These are phyloP conservation scores for Tulasnella sp. DNA, from an alignment of 768 basidiomycete genomes.

Conservation along the genomic window DNA sequence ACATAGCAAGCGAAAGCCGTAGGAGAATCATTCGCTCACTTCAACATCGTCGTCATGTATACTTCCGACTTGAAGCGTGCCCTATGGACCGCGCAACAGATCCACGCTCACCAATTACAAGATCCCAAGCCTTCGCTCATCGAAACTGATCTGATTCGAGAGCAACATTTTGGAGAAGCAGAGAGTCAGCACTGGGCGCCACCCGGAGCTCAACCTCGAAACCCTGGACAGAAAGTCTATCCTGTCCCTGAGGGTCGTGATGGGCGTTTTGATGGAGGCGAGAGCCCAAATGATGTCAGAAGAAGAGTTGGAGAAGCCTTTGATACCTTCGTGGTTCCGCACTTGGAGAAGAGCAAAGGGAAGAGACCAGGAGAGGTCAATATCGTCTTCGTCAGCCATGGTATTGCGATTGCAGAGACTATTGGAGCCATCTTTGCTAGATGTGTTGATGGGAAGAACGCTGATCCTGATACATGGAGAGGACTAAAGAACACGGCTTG, in stretches of 20 bases:
- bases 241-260: conserved; percentile 17
- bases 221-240: conserved; percentile 6
- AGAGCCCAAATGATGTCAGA: conserved; percentile 29
- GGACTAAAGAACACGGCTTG: conserved; percentile 22
- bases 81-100: conserved; percentile 25
- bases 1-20: conserved; percentile 30
- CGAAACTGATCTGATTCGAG: conserved; percentile 25
- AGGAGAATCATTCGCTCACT: conserved; percentile 18
- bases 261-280: conserved; percentile 27
- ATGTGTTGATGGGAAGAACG: conserved; percentile 4
- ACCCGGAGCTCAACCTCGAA: neutral
- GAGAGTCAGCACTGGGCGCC: conserved; percentile 20
- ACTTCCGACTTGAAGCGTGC: conserved; percentile 29
- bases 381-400: conserved; percentile 31
- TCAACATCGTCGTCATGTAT: conserved; percentile 25
- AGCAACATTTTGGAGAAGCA: conserved; percentile 32
- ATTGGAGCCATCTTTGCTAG: conserved; percentile 24
- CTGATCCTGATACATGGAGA: conserved; percentile 12
- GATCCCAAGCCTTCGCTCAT: conserved; percentile 24
- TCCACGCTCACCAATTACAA: conserved; percentile 23
- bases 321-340: conserved; percentile 26
- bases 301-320: conserved; percentile 27
- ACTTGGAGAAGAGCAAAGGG: conserved; percentile 21
- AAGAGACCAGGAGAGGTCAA: conserved; percentile 17
- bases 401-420: conserved; percentile 30